Conservation (phyloP, 2,329 filamentous ascomycete genomes). For the Bipolaris oryzae region DNA sequence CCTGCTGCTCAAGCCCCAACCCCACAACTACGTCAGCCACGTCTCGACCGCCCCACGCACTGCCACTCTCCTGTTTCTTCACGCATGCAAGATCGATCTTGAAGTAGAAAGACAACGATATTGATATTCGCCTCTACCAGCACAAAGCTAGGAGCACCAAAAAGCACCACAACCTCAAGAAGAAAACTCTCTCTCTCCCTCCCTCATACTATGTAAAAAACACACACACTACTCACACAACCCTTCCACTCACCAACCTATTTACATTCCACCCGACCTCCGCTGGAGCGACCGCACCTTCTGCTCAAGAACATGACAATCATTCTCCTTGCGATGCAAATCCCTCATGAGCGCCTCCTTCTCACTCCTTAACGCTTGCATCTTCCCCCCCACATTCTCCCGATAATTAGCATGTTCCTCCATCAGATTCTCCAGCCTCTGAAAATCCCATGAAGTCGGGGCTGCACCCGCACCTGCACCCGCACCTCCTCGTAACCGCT, state of each 20-base stretch:
- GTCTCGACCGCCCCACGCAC: conserved; percentile 1
- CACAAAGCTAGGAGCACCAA: not conserved
- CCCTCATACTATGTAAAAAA: not conserved
- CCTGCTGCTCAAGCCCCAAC: conserved; percentile 6
- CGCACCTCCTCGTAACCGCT: conserved; percentile 20
- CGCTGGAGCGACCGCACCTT: conserved; percentile 44
- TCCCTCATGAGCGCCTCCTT: conserved; percentile 50
- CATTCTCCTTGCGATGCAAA: conserved; percentile 49
- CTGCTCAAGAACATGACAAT: conserved; percentile 46
- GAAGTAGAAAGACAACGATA: not conserved
- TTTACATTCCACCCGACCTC: conserved; percentile 19
- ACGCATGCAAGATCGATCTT: not conserved
- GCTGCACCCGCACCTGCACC: not conserved
- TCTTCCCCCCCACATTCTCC: conserved; percentile 45
- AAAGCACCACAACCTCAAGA: not conserved
- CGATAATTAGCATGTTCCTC: conserved; percentile 49
- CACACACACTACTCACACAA: not conserved
- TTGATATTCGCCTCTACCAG: not conserved
- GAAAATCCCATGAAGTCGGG: conserved; percentile 35
- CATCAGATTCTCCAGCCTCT: conserved; percentile 47
- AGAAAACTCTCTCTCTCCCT: not conserved
- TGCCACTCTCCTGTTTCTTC: not conserved
- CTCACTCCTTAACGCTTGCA: conserved; percentile 49
- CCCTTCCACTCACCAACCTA: not conserved
- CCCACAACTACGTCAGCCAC: conserved; percentile 14